A percentile compares a stretch with the other conserved stretches of the same genome.
Evolutionary conservation across 2,329 filamentous ascomycete genomes (phyloP).

Genomic region (Colletotrichum sp.): DNA sequence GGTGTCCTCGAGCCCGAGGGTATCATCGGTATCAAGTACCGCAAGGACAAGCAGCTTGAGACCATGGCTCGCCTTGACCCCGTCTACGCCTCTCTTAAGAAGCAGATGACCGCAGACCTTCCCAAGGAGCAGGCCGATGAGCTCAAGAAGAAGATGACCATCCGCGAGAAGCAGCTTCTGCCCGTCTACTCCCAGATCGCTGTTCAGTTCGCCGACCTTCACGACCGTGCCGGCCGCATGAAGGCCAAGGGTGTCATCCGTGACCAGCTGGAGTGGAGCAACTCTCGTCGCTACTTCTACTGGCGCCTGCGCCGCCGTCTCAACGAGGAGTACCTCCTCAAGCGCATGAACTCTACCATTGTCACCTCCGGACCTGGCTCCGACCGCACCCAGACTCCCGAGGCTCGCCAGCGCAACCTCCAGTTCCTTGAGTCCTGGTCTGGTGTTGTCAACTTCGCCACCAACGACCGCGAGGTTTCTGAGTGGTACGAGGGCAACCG

Average conservation of each 20-base stretch:
- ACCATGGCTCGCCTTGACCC: slow-evolving; percentile 95
- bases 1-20: slow-evolving; percentile 98
- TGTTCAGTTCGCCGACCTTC: slow-evolving; percentile 95
- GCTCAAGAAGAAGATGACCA: slow-evolving; percentile 83
- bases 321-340: slow-evolving; percentile 96
- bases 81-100: slow-evolving; percentile 82
- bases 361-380: slow-evolving; percentile 39
- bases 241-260: slow-evolving; percentile 96
- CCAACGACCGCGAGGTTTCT: slow-evolving; percentile 82
- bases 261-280: slow-evolving; percentile 80
- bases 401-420: slow-evolving; percentile 70
- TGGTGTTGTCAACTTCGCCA: slow-evolving; percentile 75
- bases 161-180: slow-evolving; percentile 85
- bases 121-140: slow-evolving; percentile 75
- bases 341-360: slow-evolving; percentile 71
- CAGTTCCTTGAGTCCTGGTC: slow-evolving; percentile 84
- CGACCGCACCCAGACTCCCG: slow-evolving; percentile 47
- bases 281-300: slow-evolving; percentile 98
- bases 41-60: slow-evolving; percentile 94
- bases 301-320: slow-evolving; percentile 97
- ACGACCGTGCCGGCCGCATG: slow-evolving; percentile 97
- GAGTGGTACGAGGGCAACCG: slow-evolving; percentile 97
- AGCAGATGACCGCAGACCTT: slow-evolving; percentile 72
- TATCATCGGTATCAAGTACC: slow-evolving; percentile 98
- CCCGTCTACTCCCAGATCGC: slow-evolving; percentile 95